A percentile compares a stretch with the other conserved stretches of the same genome.
Conservation (phyloP, 2,329 filamentous ascomycete genomes). For the Aspergillus intermedius region DNA sequence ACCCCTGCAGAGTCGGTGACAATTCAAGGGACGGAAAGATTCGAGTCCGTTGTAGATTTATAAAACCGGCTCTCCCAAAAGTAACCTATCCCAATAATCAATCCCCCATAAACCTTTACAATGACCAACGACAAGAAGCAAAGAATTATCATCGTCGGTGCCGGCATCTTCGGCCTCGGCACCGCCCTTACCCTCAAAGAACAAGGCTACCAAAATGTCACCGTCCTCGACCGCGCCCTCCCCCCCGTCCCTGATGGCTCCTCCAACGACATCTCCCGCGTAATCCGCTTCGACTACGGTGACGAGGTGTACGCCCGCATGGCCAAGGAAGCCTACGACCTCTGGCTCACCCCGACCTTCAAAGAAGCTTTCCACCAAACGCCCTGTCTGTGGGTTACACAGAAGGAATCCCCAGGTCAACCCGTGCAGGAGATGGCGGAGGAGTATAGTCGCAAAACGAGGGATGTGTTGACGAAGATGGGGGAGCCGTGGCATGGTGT, state of each 20-base stretch:
- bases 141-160: conserved; percentile 22
- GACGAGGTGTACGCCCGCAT: conserved; percentile 67
- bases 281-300: conserved; percentile 58
- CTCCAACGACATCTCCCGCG: conserved; percentile 35
- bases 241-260: conserved; percentile 33
- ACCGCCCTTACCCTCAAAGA: conserved; percentile 19
- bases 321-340: conserved; percentile 63
- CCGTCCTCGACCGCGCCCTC: conserved; percentile 26
- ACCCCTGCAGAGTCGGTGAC: too few relatives aligned
- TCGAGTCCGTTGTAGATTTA: too few relatives aligned
- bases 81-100: too few relatives aligned
- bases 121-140: conserved; percentile 15
- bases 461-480: conserved; percentile 17
- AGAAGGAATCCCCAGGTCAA: conserved; percentile 14
- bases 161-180: conserved; percentile 22
- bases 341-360: conserved; percentile 46
- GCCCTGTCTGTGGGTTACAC: conserved; percentile 18
- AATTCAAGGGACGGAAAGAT: too few relatives aligned
- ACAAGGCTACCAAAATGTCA: conserved; percentile 22
- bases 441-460: conserved; percentile 18
- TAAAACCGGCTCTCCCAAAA: too few relatives aligned
- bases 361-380: conserved; percentile 18
- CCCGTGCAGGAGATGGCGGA: conserved; percentile 14
- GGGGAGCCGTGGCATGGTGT: conserved; percentile 18
- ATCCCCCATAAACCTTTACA: too few relatives aligned